Evolutionary conservation across 768 basidiomycete genomes (phyloP).

Genomic region (Tricholoma saponaceum): DNA sequence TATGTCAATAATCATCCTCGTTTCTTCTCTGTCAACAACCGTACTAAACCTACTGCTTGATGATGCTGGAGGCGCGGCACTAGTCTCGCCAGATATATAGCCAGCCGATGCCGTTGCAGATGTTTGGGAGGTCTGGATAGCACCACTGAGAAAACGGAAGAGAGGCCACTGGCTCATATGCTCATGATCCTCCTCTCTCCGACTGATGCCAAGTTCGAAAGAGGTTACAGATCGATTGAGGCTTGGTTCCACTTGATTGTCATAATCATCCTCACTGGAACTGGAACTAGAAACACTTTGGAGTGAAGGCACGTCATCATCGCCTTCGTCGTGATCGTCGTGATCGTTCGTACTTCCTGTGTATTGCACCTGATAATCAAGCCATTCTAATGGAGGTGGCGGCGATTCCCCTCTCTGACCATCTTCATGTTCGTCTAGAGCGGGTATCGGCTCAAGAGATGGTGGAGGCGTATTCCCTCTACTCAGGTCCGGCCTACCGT

Average conservation of each 20-base stretch:
- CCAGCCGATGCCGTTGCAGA: background rate
- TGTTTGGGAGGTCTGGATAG: background rate
- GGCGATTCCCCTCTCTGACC: constrained; percentile 1
- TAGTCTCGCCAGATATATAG: background rate
- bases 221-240: background rate
- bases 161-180: background rate
- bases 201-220: background rate
- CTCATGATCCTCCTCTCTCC: background rate
- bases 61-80: background rate
- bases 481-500: background rate
- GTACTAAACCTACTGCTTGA: constrained; percentile 12
- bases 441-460: constrained; percentile 6
- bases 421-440: background rate
- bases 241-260: constrained; percentile 13
- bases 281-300: constrained; percentile 32
- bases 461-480: constrained; percentile 3
- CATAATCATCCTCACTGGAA: constrained; percentile 22
- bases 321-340: constrained; percentile 13
- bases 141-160: background rate
- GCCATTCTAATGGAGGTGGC: constrained; percentile 3
- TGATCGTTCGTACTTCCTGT: background rate
- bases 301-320: constrained; percentile 33
- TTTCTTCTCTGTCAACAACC: constrained; percentile 8
- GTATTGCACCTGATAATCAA: background rate
- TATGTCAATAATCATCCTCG: constrained; percentile 1